phyloP scores from a whole-genome alignment of 129 eudicot genomes.

The Artemisia argyi region DNA sequence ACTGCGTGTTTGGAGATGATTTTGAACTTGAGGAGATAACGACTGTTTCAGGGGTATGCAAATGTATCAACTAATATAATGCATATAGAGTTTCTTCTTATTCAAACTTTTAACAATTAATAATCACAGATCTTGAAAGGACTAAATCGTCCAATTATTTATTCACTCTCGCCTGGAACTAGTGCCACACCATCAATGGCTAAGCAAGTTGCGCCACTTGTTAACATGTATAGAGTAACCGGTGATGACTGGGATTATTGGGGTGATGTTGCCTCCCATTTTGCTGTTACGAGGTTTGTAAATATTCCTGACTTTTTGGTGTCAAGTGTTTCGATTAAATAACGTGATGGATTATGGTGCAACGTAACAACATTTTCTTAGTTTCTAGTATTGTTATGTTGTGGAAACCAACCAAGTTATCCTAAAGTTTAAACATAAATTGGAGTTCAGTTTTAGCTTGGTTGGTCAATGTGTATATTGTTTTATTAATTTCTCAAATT shows the following conservation, averaged over 20 bases:
- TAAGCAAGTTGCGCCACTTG: slow-evolving; percentile 54
- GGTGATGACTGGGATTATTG: slow-evolving; percentile 99
- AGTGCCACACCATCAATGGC: slow-evolving; percentile 89
- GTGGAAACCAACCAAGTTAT: neutral
- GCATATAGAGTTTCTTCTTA: neutral
- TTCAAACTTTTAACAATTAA: slow-evolving; percentile 4
- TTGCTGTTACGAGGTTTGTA: slow-evolving; percentile 66
- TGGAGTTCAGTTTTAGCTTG: neutral
- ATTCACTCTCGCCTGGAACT: slow-evolving; percentile 90
- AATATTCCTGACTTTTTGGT: neutral
- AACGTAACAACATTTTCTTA: neutral
- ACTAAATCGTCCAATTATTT: slow-evolving; percentile 54
- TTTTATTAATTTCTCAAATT: neutral
- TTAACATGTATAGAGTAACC: slow-evolving; percentile 91
- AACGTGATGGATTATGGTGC: neutral
- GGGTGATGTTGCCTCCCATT: slow-evolving; percentile 87
- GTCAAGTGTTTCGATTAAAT: neutral
- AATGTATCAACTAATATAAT: neutral
- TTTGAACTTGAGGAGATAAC: slow-evolving; percentile 67
- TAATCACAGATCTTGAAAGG: slow-evolving; percentile 58
- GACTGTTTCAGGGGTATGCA: slow-evolving; percentile 69
- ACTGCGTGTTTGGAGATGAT: slow-evolving; percentile 95
- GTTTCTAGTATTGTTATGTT: slow-evolving; percentile 10
- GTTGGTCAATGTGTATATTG: slow-evolving; percentile 9
- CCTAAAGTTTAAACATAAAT: neutral